Evolutionary conservation across 1,284 basidiomycete genomes (phyloP).

Genomic region (Heterobasidion parviporum): DNA sequence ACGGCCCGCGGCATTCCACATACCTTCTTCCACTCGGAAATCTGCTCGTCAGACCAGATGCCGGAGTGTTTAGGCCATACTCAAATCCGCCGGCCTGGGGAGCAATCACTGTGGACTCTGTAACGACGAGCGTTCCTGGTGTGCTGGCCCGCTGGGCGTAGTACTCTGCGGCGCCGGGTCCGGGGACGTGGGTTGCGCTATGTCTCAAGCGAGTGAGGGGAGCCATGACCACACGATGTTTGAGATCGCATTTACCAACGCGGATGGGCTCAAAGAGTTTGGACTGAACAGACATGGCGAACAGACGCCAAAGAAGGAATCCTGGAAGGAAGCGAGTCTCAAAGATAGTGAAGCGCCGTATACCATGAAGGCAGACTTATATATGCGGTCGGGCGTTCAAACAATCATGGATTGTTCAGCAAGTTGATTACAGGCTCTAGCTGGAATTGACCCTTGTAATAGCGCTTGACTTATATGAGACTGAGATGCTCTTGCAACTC

Average conservation of each 20-base stretch:
- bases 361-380: no score
- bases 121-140: conserved; percentile 39
- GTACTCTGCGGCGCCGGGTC: conserved; percentile 29
- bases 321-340: neutral
- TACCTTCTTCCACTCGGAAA: conserved; percentile 21
- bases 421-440: neutral
- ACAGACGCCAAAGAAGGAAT: neutral
- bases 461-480: no score
- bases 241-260: conserved; percentile 31
- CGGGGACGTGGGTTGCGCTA: conserved; percentile 17
- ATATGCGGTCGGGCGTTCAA: no score
- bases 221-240: conserved; percentile 39
- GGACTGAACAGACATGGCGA: neutral
- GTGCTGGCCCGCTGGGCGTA: conserved; percentile 36
- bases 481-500: no score
- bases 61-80: conserved; percentile 14
- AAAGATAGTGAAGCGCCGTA: neutral
- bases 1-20: neutral
- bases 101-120: conserved; percentile 38
- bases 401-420: neutral
- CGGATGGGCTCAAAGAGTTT: conserved; percentile 35
- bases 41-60: conserved; percentile 16
- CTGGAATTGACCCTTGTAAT: neutral
- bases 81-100: conserved; percentile 27
- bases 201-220: conserved; percentile 36